Base-by-base conservation (phyloP, 2,329 filamentous ascomycete species). In the Alternaria angustiovoidea region DNA sequence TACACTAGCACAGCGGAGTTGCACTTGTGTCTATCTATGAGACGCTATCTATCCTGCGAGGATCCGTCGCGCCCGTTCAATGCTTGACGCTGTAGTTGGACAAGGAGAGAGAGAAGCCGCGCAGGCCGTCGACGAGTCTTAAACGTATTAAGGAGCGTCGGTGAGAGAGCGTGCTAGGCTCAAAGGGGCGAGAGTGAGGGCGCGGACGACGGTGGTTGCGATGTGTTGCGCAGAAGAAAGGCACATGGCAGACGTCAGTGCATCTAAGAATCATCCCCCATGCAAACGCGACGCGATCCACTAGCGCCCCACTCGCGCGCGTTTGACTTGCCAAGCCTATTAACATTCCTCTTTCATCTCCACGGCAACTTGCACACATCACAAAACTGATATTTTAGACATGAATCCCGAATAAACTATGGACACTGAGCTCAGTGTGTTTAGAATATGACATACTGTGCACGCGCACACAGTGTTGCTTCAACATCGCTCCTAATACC, bases 231-330 rank as follows among this genome's bases (percentile, higher is more conserved):
- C 39, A 51, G 54, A 54, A 57, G 57, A 59, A 54, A 59, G 65
- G 60, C 55, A 20, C 57, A 53, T 44, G 30, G 54, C 51, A 44
- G 59, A 62, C 61, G 60, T 68, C 66, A 60, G 61, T 65, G 59
- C 61, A 52, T 67, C 55, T 68, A 68, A 72, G 65, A 71, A 62
- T 63, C 24, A 26, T 26, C 61, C 63, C 44, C 42, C 46, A 49
- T 52, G 48, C 63, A 66, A 63, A 69, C 68, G 69, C 70, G 70
- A 68, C 69, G 67, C 67, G 63, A 55, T 51, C 36, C 61, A 42
- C 65, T 71, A 68, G 69, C 62, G 71, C 62, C 65, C 59, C 61
- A 62, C 62, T 52, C 51, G 47, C 54, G 59, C 61, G 59, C 61
- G 63, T 61, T 30, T 28, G 43, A 42, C 34, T 9, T 59, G 68